These are phyloP conservation scores for Quercus rubra DNA, from an alignment of 306 rosid genomes.

Conservation along the genomic window DNA sequence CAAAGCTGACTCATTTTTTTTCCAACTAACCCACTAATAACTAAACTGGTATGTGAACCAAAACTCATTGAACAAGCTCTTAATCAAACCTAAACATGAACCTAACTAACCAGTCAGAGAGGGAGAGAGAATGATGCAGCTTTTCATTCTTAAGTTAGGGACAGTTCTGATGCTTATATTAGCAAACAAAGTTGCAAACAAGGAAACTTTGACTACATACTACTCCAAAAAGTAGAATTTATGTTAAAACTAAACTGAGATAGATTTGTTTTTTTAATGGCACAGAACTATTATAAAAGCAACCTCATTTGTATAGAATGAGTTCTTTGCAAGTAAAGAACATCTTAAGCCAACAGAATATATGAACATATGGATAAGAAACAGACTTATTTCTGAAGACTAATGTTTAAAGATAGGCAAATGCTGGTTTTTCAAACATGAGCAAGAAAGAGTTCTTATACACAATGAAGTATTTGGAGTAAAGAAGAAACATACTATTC, in stretches of 20 bases:
- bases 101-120: background rate
- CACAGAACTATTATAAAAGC: background rate
- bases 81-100: background rate
- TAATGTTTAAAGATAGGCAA: background rate
- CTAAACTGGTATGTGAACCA: background rate
- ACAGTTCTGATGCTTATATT: background rate
- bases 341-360: background rate
- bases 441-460: too few species aligned
- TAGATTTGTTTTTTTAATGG: background rate
- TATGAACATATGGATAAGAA: background rate
- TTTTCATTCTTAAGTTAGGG: background rate
- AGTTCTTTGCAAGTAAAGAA: conserved; percentile 4
- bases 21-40: background rate
- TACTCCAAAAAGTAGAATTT: background rate
- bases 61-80: background rate
- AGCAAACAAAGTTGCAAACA: background rate
- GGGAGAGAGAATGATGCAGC: background rate
- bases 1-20: background rate
- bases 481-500: background rate
- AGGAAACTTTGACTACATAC: too few species aligned
- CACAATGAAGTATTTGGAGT: too few species aligned
- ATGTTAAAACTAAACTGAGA: background rate
- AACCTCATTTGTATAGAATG: background rate
- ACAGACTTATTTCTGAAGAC: background rate
- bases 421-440: background rate